These are phyloP conservation scores for Syzygium jambos DNA, from an alignment of 345 rosid species.

Conservation along the genomic window DNA sequence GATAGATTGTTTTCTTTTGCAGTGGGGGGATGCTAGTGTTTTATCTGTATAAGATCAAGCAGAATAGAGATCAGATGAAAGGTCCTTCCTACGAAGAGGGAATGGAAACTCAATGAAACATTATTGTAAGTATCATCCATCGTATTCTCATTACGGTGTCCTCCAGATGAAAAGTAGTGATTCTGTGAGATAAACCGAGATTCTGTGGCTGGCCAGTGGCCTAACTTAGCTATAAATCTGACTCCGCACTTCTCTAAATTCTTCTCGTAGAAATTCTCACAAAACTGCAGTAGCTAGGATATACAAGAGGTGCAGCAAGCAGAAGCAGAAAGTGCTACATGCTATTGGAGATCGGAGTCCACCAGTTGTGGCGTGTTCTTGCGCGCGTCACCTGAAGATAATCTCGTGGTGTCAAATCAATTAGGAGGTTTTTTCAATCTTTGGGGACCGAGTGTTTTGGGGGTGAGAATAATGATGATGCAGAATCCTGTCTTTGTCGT, in stretches of 20 bases:
- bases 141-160: neutral
- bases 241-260: neutral
- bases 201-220: neutral
- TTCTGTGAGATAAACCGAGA: neutral
- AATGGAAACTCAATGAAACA: slow-evolving; percentile 18
- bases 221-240: neutral
- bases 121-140: slow-evolving; percentile 7
- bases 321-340: neutral
- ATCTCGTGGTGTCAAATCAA: neutral
- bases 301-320: neutral
- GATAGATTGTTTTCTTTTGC: slow-evolving; percentile 10
- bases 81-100: slow-evolving; percentile 26
- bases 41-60: slow-evolving; percentile 47
- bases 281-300: neutral
- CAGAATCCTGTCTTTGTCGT: neutral
- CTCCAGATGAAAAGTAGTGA: neutral
- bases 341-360: neutral
- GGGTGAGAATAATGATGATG: neutral
- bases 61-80: slow-evolving; percentile 13
- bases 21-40: slow-evolving; percentile 76
- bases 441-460: neutral
- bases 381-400: neutral
- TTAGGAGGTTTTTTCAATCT: neutral
- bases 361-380: neutral
- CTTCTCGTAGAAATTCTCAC: neutral